Base-by-base conservation (phyloP, 441 rosid genomes). In the Erodium texanum region DNA sequence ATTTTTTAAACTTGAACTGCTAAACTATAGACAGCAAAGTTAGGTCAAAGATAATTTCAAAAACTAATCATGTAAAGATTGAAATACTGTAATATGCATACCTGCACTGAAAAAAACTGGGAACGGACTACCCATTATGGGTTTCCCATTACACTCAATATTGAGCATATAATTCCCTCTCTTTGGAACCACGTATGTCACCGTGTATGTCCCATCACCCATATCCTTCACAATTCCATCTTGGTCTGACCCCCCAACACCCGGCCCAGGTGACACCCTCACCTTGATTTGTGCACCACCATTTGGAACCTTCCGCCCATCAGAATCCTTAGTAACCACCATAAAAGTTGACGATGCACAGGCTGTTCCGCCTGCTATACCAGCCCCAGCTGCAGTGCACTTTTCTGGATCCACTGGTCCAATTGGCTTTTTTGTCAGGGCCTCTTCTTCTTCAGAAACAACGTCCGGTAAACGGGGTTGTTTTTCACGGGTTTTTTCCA, bases 91-190 rank as follows among this genome's bases (percentile, higher is more conserved):
- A 67, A 66, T 65, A 71, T 20, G 34, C 22, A 16, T 77, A 92
- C 98, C 96, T 86, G 85, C 87, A 73, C 98, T 92, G 81, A 95
- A 95, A 84, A 92, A 95, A 61, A 95, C 96, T 15, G 99, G 97
- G 63, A 95, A 95, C 0, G 98, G 98, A 77, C 96, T 95, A 23
- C 97, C 97, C 95, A 84, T 86, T 7, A 95, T 89, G n/a, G 96
- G 78, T 75, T 72, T 84, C 32, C 89, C 96, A 74, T 92, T 89
- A 67, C 97, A 92, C 32, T 95, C 98, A 77, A 95, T 81, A 72
- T 74, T 86, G 48, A 95, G 85, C 97, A 92, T 95, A 81, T 95
- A 95, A 81, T 92, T 89, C 65, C 99, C 99, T 76, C 98, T 87
- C 79, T 90, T 95, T 7, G 99, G 97, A 70, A 90, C 99, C 64